A percentile compares a stretch with the other conserved stretches of the same genome.
Conservation (phyloP, 2,329 filamentous ascomycete genomes). For the Aspergillus terreus region DNA sequence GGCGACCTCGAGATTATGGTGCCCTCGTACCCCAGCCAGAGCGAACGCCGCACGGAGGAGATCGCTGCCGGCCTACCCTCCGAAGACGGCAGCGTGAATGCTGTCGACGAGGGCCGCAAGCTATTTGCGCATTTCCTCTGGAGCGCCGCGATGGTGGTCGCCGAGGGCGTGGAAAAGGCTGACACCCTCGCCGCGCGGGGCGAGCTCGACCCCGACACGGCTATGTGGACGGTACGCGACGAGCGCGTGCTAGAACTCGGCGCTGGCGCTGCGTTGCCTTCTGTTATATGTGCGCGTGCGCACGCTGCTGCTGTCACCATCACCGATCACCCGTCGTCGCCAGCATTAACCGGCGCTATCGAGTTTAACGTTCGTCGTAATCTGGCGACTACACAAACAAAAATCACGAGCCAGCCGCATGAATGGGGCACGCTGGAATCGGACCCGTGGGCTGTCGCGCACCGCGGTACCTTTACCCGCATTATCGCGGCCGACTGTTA, state of each 20-base stretch:
- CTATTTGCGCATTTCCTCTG: slow-evolving; percentile 60
- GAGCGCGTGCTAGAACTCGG: slow-evolving; percentile 57
- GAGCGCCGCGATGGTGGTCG: slow-evolving; percentile 50
- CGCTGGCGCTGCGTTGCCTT: slow-evolving; percentile 48
- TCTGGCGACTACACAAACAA: neutral
- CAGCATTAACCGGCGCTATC: slow-evolving; percentile 41
- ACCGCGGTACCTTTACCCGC: slow-evolving; percentile 46
- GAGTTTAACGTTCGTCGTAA: slow-evolving; percentile 47
- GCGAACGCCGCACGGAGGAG: slow-evolving; percentile 18
- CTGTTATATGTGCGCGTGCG: slow-evolving; percentile 35
- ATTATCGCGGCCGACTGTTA: slow-evolving; percentile 60
- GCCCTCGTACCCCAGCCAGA: slow-evolving; percentile 41
- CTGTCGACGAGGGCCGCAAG: slow-evolving; percentile 45
- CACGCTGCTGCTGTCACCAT: slow-evolving; percentile 41
- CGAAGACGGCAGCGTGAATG: slow-evolving; percentile 9
- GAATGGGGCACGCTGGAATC: slow-evolving; percentile 50
- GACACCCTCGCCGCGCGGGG: slow-evolving; percentile 9
- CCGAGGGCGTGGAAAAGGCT: slow-evolving; percentile 39
- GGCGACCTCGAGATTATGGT: slow-evolving; percentile 40
- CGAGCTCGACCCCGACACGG: slow-evolving; percentile 13
- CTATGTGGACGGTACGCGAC: slow-evolving; percentile 44
- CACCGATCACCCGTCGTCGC: slow-evolving; percentile 49
- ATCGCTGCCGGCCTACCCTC: slow-evolving; percentile 9
- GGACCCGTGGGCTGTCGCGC: slow-evolving; percentile 34
- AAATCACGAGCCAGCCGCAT: slow-evolving; percentile 47